These are phyloP conservation scores for Liquidambar formosana DNA, from an alignment of 164 flowering plant genomes.

Conservation along the genomic window DNA sequence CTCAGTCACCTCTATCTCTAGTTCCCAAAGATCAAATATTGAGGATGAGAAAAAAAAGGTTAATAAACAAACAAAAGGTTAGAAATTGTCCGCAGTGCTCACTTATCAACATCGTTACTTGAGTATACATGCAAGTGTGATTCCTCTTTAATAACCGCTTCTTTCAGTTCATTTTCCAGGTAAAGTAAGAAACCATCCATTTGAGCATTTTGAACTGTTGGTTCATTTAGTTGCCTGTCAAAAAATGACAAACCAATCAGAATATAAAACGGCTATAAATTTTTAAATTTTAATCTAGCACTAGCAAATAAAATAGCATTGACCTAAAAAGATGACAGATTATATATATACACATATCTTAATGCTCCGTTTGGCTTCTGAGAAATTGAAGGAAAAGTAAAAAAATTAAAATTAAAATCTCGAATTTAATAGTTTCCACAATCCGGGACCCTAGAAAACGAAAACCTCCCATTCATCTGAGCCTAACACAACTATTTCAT, in stretches of 20 bases:
- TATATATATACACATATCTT: too few relatives aligned
- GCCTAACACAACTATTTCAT: background rate
- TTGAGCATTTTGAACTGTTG: constrained; percentile 52
- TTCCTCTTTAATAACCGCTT: constrained; percentile 63
- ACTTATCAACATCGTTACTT: constrained; percentile 79
- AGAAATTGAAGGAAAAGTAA: too few relatives aligned
- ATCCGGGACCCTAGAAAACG: too few relatives aligned
- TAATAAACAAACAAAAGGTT: background rate
- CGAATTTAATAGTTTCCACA: background rate
- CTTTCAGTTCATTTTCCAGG: constrained; percentile 71
- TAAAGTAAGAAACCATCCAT: constrained; percentile 84
- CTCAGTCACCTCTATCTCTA: too few relatives aligned
- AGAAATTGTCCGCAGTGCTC: constrained; percentile 25
- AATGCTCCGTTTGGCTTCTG: too few relatives aligned
- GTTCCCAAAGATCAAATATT: too few relatives aligned
- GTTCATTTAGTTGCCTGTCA: constrained; percentile 52
- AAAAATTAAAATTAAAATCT: too few relatives aligned
- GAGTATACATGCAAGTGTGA: constrained; percentile 75
- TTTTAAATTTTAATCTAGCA: too few relatives aligned
- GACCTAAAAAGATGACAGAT: too few relatives aligned
- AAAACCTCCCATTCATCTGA: background rate
- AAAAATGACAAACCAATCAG: constrained; percentile 2
- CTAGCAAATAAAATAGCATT: too few relatives aligned
- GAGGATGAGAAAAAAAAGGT: background rate
- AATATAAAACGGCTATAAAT: background rate